phyloP scores from a whole-genome alignment of 2,329 filamentous ascomycete species.

The Sporothrix variecibatus region DNA sequence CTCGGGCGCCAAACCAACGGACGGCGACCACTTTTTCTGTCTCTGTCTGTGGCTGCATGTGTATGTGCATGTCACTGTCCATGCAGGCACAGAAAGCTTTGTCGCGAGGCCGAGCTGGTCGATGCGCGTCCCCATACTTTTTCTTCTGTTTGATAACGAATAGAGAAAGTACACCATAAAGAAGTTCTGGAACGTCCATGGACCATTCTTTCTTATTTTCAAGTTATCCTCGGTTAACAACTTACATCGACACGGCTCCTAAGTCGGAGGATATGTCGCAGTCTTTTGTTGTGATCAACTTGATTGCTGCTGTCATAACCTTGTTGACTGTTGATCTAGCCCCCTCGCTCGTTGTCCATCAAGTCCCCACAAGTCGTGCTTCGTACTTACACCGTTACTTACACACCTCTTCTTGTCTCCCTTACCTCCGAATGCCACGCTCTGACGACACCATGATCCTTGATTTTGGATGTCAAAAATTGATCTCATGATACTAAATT shows the following conservation, averaged over 20 bases:
- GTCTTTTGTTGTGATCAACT: neutral
- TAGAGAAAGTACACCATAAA: too few relatives aligned
- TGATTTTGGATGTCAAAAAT: neutral
- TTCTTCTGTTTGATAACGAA: neutral
- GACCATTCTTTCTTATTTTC: neutral
- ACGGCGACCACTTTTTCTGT: neutral
- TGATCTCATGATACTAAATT: neutral
- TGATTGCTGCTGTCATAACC: neutral
- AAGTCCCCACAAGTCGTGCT: neutral
- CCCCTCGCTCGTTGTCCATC: neutral
- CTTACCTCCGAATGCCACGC: neutral
- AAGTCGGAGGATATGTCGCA: neutral
- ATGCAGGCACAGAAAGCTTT: neutral
- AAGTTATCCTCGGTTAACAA: neutral
- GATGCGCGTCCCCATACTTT: neutral
- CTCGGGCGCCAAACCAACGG: neutral
- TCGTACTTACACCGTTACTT: neutral
- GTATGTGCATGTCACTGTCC: neutral
- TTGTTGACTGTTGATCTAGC: neutral
- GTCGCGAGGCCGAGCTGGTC: slow-evolving; percentile 9
- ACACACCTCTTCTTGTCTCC: neutral
- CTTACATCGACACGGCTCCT: neutral
- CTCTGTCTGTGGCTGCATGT: neutral
- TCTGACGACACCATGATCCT: neutral
- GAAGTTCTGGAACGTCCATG: neutral